These are phyloP conservation scores for Gaultheria prostrata DNA, from an alignment of 148 eudicot species.

Conservation along the genomic window DNA sequence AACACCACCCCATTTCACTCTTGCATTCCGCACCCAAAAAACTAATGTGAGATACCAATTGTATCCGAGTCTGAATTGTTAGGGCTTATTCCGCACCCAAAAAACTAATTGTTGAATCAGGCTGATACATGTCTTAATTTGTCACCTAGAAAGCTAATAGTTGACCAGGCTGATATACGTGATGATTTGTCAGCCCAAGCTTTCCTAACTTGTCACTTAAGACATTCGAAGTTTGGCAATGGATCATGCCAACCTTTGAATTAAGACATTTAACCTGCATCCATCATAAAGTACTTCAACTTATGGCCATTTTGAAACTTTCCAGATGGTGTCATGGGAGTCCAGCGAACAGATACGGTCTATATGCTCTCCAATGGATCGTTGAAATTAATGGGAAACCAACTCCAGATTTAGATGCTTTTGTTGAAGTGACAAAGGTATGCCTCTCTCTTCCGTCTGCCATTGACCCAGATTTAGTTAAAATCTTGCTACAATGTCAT, in stretches of 20 bases:
- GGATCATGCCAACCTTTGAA: not conserved
- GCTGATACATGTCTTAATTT: no score
- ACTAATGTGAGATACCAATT: not conserved
- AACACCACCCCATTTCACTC: no score
- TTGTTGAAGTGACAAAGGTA: conserved; percentile 87
- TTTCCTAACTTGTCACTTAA: not conserved
- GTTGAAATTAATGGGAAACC: conserved; percentile 92
- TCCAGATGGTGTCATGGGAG: conserved; percentile 93
- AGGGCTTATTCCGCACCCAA: not conserved
- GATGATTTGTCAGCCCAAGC: not conserved
- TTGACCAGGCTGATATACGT: not conserved
- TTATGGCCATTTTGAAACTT: not conserved
- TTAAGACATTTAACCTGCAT: not conserved
- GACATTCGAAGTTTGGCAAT: not conserved
- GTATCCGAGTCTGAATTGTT: not conserved
- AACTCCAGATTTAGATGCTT: conserved; percentile 86
- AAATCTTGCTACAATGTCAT: not conserved
- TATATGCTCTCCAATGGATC: conserved; percentile 94
- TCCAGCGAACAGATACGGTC: conserved; percentile 81
- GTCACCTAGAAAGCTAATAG: not conserved
- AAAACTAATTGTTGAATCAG: not conserved
- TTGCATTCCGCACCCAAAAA: no score
- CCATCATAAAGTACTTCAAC: not conserved
- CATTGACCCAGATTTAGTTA: not conserved
- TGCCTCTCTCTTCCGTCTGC: not conserved